Evolutionary conservation across 2,329 filamentous ascomycete species (phyloP).

Genomic region (Epichloe hybrida): DNA sequence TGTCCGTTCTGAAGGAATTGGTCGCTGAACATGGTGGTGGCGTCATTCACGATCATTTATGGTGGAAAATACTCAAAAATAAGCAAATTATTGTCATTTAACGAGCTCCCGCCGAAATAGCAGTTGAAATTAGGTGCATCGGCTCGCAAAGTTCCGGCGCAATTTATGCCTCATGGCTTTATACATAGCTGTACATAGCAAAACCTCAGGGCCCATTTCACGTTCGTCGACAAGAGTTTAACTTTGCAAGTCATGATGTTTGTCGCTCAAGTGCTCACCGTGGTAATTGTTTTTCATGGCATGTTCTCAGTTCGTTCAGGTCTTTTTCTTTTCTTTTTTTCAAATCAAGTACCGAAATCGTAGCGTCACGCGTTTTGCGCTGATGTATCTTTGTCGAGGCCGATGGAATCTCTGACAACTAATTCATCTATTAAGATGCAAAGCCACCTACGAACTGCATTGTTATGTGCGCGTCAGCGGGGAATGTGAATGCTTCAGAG

Average conservation of each 20-base stretch:
- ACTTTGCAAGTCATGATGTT: background rate
- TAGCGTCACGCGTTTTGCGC: background rate
- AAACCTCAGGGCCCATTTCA: background rate
- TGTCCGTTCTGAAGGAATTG: background rate
- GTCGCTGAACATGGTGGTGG: background rate
- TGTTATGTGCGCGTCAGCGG: conserved; percentile 4
- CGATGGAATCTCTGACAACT: background rate
- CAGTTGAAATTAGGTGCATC: background rate
- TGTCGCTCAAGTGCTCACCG: conserved; percentile 2
- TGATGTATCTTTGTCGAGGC: background rate
- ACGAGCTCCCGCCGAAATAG: background rate
- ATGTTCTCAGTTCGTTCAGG: background rate
- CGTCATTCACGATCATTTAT: background rate
- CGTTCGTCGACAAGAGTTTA: background rate
- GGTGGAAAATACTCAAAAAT: background rate
- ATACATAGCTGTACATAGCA: background rate
- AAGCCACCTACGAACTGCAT: conserved; percentile 3
- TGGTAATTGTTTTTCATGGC: background rate
- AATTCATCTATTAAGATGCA: background rate
- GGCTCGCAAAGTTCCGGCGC: background rate
- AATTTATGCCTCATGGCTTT: background rate
- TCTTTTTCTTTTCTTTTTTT: background rate
- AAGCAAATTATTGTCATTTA: background rate
- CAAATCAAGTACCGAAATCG: background rate
- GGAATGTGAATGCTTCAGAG: background rate